Evolutionary conservation across 768 basidiomycete genomes (phyloP).

Genomic region (Amanita exitialis): DNA sequence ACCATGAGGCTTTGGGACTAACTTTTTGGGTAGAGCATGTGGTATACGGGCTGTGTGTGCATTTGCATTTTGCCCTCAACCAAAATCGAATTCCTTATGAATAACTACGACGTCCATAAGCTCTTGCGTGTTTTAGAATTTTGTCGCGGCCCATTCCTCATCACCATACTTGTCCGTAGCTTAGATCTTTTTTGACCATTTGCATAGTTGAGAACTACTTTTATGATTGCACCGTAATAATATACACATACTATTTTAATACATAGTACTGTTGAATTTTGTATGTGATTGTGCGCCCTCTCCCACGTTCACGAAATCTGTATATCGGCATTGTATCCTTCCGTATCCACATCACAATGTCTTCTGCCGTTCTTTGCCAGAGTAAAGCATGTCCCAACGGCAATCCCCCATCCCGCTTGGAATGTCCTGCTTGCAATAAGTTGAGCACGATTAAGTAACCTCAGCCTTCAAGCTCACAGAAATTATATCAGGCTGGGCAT

Average conservation of each 20-base stretch:
- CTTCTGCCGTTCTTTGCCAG: slow-evolving; percentile 43
- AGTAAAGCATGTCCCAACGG: slow-evolving; percentile 66
- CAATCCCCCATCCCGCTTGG: slow-evolving; percentile 76
- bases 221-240: slow-evolving; percentile 1
- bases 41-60: not conserved
- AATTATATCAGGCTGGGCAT: slow-evolving; percentile 55
- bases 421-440: slow-evolving; percentile 95
- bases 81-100: not conserved
- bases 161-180: not conserved
- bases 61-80: not conserved
- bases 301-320: slow-evolving; percentile 2
- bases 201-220: not conserved
- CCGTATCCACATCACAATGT: slow-evolving; percentile 9
- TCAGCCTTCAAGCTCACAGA: slow-evolving; percentile 6
- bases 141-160: not conserved
- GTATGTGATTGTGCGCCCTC: not conserved
- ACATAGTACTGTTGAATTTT: not conserved
- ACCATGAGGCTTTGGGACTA: slow-evolving; percentile 2
- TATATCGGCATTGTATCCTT: not conserved
- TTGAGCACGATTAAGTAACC: slow-evolving; percentile 24
- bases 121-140: not conserved
- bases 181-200: not conserved
- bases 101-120: not conserved
- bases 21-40: not conserved
- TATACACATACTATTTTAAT: not conserved